Conservation (phyloP, 2,329 filamentous ascomycete genomes). For the Botrytis fabae region DNA sequence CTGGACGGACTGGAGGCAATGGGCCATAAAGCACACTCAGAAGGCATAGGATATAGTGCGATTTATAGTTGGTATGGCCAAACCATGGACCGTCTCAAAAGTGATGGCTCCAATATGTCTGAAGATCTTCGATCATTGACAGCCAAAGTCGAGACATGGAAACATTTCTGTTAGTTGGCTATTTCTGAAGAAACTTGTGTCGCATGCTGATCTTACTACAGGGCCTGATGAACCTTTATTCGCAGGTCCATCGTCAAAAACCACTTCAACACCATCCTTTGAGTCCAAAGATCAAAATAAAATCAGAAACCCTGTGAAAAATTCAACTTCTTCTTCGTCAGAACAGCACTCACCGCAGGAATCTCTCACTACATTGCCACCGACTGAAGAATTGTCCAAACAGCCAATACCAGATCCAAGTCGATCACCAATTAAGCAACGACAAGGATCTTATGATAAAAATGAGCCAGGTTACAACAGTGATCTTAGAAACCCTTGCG, state of each 20-base stretch:
- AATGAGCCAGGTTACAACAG: not conserved
- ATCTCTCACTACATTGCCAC: not conserved
- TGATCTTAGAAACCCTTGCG: not conserved
- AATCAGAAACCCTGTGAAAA: not conserved
- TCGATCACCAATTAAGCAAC: not conserved
- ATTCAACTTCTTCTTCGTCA: too few species aligned
- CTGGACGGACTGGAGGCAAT: not conserved
- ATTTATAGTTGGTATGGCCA: not conserved
- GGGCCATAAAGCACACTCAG: not conserved
- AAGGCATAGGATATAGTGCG: not conserved
- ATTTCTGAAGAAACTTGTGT: not conserved
- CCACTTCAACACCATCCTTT: too few species aligned
- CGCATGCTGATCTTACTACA: not conserved
- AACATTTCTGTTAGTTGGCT: not conserved
- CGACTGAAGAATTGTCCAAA: not conserved
- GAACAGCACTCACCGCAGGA: not conserved
- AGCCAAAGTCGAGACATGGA: conserved; percentile 3
- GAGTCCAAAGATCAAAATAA: not conserved
- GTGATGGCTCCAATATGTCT: not conserved
- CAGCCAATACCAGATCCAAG: too few species aligned
- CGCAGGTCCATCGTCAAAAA: not conserved
- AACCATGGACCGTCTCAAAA: not conserved
- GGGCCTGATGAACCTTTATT: conserved; percentile 1
- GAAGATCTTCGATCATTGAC: not conserved
- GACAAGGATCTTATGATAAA: not conserved